Evolutionary conservation across 176 grass and related monocot genomes (phyloP).

Genomic region (Pharus latifolius): DNA sequence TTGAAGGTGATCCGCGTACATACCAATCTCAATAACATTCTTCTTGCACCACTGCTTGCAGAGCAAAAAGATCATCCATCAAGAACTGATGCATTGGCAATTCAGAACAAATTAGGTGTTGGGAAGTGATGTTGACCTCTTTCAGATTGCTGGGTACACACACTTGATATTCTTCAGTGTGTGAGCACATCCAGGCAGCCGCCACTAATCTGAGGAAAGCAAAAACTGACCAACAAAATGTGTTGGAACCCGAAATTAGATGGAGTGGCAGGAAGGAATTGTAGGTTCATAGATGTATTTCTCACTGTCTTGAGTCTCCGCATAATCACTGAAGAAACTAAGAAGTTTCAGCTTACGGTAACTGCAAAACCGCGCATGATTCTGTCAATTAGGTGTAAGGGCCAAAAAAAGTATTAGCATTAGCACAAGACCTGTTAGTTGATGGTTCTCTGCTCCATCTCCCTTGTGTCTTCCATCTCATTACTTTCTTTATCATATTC

Average conservation of each 20-base stretch:
- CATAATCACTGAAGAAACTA: neutral
- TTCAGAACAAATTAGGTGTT: neutral
- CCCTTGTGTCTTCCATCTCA: constrained; percentile 11
- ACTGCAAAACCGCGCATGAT: neutral
- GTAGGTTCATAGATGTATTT: neutral
- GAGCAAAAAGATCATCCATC: neutral
- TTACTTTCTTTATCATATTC: constrained; percentile 20
- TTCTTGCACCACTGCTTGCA: constrained; percentile 14
- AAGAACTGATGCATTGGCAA: neutral
- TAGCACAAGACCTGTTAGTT: neutral
- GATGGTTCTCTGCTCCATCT: neutral
- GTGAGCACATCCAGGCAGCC: constrained; percentile 27
- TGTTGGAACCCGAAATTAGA: constrained; percentile 8
- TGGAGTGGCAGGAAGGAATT: neutral
- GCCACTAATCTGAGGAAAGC: constrained; percentile 29
- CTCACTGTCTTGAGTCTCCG: neutral
- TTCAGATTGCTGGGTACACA: neutral
- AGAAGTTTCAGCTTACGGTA: constrained; percentile 18
- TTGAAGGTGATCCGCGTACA: neutral
- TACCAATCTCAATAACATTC: neutral
- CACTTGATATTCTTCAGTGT: neutral
- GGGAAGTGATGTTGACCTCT: constrained; percentile 11
- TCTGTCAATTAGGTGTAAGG: neutral
- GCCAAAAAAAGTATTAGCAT: neutral
- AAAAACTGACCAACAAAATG: constrained; percentile 24